Evolutionary conservation across 2,329 filamentous ascomycete genomes (phyloP).

Genomic region (Penicillium sp.): DNA sequence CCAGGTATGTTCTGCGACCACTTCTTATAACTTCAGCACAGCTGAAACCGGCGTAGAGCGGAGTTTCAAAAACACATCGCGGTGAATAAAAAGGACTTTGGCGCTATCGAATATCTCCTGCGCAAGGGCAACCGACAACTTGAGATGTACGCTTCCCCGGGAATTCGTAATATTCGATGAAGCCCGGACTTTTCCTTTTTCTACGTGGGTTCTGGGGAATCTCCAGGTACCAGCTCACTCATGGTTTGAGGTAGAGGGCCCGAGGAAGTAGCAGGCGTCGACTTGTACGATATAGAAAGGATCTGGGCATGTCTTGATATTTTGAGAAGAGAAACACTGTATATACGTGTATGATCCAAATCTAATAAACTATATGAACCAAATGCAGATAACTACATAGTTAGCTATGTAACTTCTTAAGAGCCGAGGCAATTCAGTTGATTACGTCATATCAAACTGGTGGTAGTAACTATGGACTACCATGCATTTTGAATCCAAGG

Average conservation of each 20-base stretch:
- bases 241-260: neutral
- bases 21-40: too few relatives aligned
- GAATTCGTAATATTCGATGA: slow-evolving; percentile 66
- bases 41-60: slow-evolving; percentile 45
- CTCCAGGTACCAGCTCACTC: neutral
- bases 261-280: neutral
- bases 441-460: too few relatives aligned
- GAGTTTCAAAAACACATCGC: slow-evolving; percentile 69
- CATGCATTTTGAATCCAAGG: neutral
- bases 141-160: slow-evolving; percentile 72
- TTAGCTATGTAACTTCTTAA: too few relatives aligned
- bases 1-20: slow-evolving; percentile 41
- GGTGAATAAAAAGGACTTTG: slow-evolving; percentile 78
- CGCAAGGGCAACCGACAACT: slow-evolving; percentile 77
- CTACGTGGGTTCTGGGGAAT: slow-evolving; percentile 5
- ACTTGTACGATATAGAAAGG: neutral
- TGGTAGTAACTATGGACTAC: too few relatives aligned
- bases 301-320: neutral
- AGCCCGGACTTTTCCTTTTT: neutral
- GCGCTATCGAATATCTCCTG: slow-evolving; percentile 76
- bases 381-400: too few relatives aligned
- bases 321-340: neutral
- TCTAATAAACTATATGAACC: neutral
- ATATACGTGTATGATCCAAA: neutral
- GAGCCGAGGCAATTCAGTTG: neutral